Evolutionary conservation across 2,329 filamentous ascomycete species (phyloP).

Genomic region (Tolypocladium cylindrosporum): DNA sequence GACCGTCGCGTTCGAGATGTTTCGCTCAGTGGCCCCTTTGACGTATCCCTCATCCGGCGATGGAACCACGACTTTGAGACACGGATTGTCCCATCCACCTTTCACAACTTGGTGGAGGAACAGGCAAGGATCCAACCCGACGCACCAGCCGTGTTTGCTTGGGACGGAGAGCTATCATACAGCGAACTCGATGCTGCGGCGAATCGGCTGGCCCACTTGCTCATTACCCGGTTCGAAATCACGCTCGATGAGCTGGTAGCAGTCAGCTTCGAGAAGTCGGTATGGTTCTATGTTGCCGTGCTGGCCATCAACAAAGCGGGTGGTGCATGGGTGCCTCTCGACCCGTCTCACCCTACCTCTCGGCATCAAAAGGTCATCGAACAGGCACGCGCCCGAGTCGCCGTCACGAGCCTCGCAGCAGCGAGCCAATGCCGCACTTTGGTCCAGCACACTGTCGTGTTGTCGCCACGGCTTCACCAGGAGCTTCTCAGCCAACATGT

Average conservation of each 20-base stretch:
- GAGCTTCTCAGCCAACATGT: background rate
- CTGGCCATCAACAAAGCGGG: conserved; percentile 5
- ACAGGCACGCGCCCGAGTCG: no score
- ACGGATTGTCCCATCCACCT: no score
- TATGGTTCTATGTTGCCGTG: conserved; percentile 17
- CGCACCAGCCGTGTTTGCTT: conserved; percentile 27
- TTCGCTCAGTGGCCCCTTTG: no score
- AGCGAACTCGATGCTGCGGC: conserved; percentile 26
- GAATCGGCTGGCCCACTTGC: conserved; percentile 23
- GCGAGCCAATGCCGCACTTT: background rate
- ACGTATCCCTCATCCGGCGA: background rate
- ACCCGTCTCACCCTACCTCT: no score
- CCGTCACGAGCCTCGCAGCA: background rate
- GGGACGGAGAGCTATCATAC: conserved; percentile 32
- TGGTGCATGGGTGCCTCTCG: conserved; percentile 7
- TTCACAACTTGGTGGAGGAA: no score
- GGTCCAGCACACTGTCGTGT: no score
- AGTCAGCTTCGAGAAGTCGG: conserved; percentile 21
- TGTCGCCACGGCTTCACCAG: no score
- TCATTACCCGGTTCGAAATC: conserved; percentile 19
- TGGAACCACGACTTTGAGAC: no score
- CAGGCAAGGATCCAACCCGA: no score
- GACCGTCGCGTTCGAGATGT: no score
- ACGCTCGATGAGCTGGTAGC: conserved; percentile 17
- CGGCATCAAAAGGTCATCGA: no score